phyloP scores from a whole-genome alignment of 768 basidiomycete species.

The Russula sp. region DNA sequence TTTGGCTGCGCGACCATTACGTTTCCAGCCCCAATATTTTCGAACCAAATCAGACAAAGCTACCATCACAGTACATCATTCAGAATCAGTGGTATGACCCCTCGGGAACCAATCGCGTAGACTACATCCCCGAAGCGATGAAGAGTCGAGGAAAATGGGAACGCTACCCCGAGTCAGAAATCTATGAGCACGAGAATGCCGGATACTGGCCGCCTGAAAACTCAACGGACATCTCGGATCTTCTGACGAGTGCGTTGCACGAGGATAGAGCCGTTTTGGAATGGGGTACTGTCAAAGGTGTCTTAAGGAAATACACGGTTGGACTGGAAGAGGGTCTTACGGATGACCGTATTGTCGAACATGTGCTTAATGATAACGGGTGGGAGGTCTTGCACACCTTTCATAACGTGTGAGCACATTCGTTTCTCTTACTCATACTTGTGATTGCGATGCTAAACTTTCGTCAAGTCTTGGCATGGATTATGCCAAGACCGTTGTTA shows the following conservation, averaged over 20 bases:
- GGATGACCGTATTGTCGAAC: constrained; percentile 36
- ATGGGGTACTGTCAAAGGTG: constrained; percentile 13
- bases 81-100: constrained; percentile 46
- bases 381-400: constrained; percentile 45
- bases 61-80: constrained; percentile 38
- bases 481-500: constrained; percentile 43
- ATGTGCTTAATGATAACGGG: constrained; percentile 40
- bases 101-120: constrained; percentile 39
- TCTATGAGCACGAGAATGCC: constrained; percentile 12
- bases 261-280: constrained; percentile 6
- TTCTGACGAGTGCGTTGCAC: constrained; percentile 2
- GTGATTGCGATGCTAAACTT: background rate
- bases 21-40: constrained; percentile 36
- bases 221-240: constrained; percentile 12
- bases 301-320: background rate
- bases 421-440: background rate
- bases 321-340: constrained; percentile 25
- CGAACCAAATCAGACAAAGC: constrained; percentile 28
- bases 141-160: constrained; percentile 38
- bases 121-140: constrained; percentile 38
- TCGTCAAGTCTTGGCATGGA: constrained; percentile 43
- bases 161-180: constrained; percentile 24
- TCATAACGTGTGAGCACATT: constrained; percentile 39
- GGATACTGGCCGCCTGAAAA: constrained; percentile 20
- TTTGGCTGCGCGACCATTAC: constrained; percentile 40